Percentiles rank a stretch among this genome's conserved stretches.
These are phyloP conservation scores for Pseudogymnoascus destructans DNA, from an alignment of 2,329 filamentous ascomycete species.

Conservation along the genomic window DNA sequence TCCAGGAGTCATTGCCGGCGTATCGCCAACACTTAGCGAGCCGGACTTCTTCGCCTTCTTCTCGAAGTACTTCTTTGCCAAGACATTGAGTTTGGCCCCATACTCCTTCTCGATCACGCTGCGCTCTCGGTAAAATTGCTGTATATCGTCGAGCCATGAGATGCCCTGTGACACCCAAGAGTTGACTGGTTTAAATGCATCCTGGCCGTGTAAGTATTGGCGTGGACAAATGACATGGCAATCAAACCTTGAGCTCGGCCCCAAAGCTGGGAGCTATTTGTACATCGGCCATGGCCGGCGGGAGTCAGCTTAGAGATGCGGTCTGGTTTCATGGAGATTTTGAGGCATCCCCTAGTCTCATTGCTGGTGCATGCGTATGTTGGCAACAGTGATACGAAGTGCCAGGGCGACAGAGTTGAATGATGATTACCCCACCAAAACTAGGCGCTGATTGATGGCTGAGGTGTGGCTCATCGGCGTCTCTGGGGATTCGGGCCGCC, in stretches of 20 bases:
- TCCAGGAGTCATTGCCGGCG: conserved; percentile 81
- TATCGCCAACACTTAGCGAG: conserved; percentile 83
- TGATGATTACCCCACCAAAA: conserved; percentile 7
- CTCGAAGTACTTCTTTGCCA: conserved; percentile 95
- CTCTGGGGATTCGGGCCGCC: conserved; percentile 5
- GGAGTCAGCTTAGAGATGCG: conserved; percentile 6
- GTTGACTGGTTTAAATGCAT: conserved; percentile 93
- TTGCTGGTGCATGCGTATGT: conserved; percentile 3
- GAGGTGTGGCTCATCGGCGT: conserved; percentile 6
- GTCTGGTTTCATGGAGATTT: conserved; percentile 7
- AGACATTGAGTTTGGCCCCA: conserved; percentile 67
- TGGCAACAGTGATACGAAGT: background rate
- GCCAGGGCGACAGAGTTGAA: background rate
- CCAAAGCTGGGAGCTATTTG: conserved; percentile 80
- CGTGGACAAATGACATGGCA: conserved; percentile 8
- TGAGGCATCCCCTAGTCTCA: conserved; percentile 3
- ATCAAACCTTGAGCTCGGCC: conserved; percentile 73
- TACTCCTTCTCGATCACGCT: conserved; percentile 96
- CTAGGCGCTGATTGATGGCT: conserved; percentile 3
- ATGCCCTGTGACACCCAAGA: conserved; percentile 84
- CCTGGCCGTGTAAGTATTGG: conserved; percentile 38
- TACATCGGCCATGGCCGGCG: conserved; percentile 57
- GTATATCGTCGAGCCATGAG: conserved; percentile 89
- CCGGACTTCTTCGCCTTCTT: conserved; percentile 88
- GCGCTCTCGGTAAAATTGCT: conserved; percentile 93